Evolutionary conservation across 1,284 basidiomycete genomes (phyloP), one percentile per base, ranked within the genome.

Genomic region (Pisolithus thermaeus): DNA sequence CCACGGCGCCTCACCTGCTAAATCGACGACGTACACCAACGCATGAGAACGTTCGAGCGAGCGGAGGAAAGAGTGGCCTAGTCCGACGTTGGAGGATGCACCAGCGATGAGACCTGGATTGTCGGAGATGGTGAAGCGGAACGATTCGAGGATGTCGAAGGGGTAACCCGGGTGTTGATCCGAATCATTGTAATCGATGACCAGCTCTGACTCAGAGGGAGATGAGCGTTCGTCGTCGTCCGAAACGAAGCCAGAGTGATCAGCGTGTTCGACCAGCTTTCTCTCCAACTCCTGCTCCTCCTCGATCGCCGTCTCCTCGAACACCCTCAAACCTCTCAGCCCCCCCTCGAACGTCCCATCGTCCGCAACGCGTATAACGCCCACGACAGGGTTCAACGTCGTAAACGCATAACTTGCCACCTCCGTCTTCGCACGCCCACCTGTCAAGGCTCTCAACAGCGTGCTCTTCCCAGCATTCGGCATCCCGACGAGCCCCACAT

Each of bases 381-480:
- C 96, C n/a, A 98, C 81, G 51, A 97, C 87, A 1, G 96, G 97
- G 57, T 96, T 96, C 39, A 98, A 76, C 1, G 94, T 99, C 8
- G 96, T 97, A 69, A 98, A 98, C 2, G 90, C 86, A 68, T 97
- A 97, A 7, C 84, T 80, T 0, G 94, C 97, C 5, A 98, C 87
- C 61, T 92, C 87, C 2, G 90, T 92, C 61, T 84, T 85, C 11
- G 90, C 88, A 16, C 87, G 73, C 1, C 87, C 86, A 5, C 90
- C 91, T 0, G 94, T 97, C 18, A 99, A 73, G 0, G 93, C 91
- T 12, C 92, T 85, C 3, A 99, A 74, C 18, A 99, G 73, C 0
- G 96, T 99, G 64, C 87, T 89, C 70, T 92, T 90, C 27, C 89
- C 87, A 0, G 92, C 93, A 61, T 99, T 99, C 1, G 97, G 97